Evolutionary conservation across 495 filamentous ascomycete genomes (phyloP), one percentile per base, ranked within the genome.

Genomic region (Lophium mytilinum): DNA sequence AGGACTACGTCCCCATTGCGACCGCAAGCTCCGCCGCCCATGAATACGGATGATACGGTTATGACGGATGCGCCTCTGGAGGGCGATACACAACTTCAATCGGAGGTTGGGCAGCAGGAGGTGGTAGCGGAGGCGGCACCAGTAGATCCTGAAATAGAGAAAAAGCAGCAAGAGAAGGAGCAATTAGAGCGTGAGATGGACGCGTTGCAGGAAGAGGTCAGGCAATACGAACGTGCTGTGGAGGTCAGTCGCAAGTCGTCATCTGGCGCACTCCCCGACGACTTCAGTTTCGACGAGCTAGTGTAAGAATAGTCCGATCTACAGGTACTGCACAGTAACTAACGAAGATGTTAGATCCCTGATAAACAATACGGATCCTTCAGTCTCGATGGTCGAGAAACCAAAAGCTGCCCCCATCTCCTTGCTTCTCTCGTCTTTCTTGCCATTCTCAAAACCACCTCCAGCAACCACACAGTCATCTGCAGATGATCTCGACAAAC

Each of bases 361-460:
- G 4, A 55, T 65, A 33, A 61, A 61, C 35, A 57, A 58, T 40
- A 34, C 49, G 7, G 24, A 52, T 21, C 24, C 3, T 6, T 52
- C 34, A 30, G 33, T 18, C 49, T n/a, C 34, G 11, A 17, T 34
- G 10, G 33, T 11, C 24, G 34, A 9, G 15, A 11, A 37, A 12
- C 49, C 34, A 52, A 40, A 47, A 45, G 17, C 48, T 4, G 50
- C 54, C 17, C 46, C 62, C 5, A 33, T 68, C 3, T 61, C 63
- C 24, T 56, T 39, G 30, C 54, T 65, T 17, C 57, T 68, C 4
- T 55, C 52, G 33, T 68, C 65, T 4, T 68, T 68, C 34, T 53
- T 65, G 0, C 65, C 65, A 12, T 68, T 63, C 50, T 49, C 58
- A 19, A 53, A 49, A 8, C 41, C 30, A 9, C 9, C 37, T n/a